Evolutionary conservation across 1,139 yeast species (phyloP), one percentile per base, ranked within the genome.

Genomic region (Pichia sp.): DNA sequence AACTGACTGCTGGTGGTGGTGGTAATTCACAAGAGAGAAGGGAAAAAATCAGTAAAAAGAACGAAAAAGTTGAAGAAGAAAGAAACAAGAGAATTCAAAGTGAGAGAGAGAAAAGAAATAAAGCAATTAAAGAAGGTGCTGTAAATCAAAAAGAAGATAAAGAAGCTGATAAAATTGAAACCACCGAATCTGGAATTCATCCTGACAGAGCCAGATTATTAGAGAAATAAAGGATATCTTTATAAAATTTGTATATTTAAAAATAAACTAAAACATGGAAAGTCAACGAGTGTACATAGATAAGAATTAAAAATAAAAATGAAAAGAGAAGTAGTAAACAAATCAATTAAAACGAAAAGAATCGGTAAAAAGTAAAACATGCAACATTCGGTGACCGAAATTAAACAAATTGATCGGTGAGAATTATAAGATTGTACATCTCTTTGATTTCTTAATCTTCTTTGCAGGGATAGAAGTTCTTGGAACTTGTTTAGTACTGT

Each of bases 1-100:
- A 92, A 64, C 73, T 92, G 57, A 92, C 97, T 2, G 98, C 87
- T 41, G 98, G 98, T 44, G 98, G 98, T 40, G 98, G 98, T 39
- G 98, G 98, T 43, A 90, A 90, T 63, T 81, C 95, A 6, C 72
- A 73, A 46, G 72, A 69, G 36, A 72, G 98, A 55, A 60, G 77
- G 47, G 74, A 75, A 41, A 92, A 92, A 66, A 73, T 92, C 56
- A 77, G 77, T 59, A 77, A 75, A 44, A 90, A 92, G 71, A 88
- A 90, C 61, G 84, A 77, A 43, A 82, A 81, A 57, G 66, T 87
- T 53, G 72, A 72, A 38, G 79, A 71, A 37, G 94, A 87, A 55
- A 71, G 85, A 63, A 77, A 66, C 51, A 71, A 66, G 27, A 74
- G 77, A 57, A 66, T 75, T 28, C 58, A 59, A 36, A 66, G 67